Conservation (phyloP, 2,329 filamentous ascomycete genomes). For the Geoglossum cookeanum region DNA sequence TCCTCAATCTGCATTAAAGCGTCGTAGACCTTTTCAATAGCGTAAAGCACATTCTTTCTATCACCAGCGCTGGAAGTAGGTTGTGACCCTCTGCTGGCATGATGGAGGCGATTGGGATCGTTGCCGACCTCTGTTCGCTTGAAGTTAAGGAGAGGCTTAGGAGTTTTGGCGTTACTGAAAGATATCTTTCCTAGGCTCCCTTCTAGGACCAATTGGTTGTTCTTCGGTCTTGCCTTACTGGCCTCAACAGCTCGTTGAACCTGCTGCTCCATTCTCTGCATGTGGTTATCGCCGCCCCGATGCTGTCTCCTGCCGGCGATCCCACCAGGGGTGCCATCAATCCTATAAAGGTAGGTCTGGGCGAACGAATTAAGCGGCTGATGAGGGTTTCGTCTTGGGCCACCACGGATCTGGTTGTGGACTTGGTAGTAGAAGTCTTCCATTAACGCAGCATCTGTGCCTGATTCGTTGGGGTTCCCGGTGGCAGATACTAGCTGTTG, state of each 20-base stretch:
- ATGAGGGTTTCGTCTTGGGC: conserved; percentile 74
- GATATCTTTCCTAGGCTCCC: conserved; percentile 95
- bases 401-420: conserved; percentile 80
- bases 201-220: conserved; percentile 89
- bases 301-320: conserved; percentile 47
- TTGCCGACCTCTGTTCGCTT: conserved; percentile 61
- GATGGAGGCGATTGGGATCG: conserved; percentile 18
- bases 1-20: conserved; percentile 90
- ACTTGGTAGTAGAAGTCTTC: conserved; percentile 99
- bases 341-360: conserved; percentile 93
- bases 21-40: conserved; percentile 76
- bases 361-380: conserved; percentile 92
- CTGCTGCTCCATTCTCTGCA: conserved; percentile 98
- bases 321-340: conserved; percentile 61
- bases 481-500: conserved; percentile 90
- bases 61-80: conserved; percentile 42
- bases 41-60: conserved; percentile 63
- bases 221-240: conserved; percentile 93
- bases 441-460: conserved; percentile 58
- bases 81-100: conserved; percentile 15
- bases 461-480: conserved; percentile 64
- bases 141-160: conserved; percentile 85
- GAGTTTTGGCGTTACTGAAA: conserved; percentile 96
- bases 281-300: conserved; percentile 81
- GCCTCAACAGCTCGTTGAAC: conserved; percentile 94